These are phyloP conservation scores for Ophiostoma ulmi DNA, from an alignment of 2,329 filamentous ascomycete genomes.

Conservation along the genomic window DNA sequence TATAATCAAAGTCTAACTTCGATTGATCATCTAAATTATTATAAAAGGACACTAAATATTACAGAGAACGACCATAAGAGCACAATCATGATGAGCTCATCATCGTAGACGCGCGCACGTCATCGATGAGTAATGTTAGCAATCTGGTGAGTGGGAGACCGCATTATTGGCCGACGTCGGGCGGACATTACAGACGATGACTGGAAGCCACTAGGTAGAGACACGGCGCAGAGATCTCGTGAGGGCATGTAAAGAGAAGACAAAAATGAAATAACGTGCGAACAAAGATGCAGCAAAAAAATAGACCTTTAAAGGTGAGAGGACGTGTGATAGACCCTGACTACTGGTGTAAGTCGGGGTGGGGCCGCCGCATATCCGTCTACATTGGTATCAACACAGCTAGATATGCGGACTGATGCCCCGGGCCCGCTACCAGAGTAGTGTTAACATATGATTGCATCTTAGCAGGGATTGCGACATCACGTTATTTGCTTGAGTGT, in stretches of 20 bases:
- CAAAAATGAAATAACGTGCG: not conserved
- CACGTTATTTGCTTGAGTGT: not conserved
- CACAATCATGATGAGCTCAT: not conserved
- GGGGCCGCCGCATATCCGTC: not conserved
- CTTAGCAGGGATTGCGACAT: not conserved
- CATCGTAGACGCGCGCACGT: not conserved
- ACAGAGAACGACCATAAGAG: not conserved
- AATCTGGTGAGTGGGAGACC: not conserved
- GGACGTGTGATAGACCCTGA: not conserved
- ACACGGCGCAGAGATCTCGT: not conserved
- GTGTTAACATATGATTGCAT: not conserved
- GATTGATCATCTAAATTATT: not conserved
- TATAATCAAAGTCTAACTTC: no score
- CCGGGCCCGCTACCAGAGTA: not conserved
- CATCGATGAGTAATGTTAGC: not conserved
- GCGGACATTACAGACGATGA: not conserved
- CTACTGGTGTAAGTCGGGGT: conserved; percentile 5
- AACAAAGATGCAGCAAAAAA: not conserved
- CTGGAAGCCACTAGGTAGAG: not conserved
- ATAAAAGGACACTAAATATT: not conserved
- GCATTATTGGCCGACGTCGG: not conserved
- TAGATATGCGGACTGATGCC: not conserved
- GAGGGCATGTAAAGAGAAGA: not conserved
- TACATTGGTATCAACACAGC: not conserved
- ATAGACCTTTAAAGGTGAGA: not conserved